Evolutionary conservation across 495 filamentous ascomycete genomes (phyloP).

Genomic region (Penicillium ochrochloron): DNA sequence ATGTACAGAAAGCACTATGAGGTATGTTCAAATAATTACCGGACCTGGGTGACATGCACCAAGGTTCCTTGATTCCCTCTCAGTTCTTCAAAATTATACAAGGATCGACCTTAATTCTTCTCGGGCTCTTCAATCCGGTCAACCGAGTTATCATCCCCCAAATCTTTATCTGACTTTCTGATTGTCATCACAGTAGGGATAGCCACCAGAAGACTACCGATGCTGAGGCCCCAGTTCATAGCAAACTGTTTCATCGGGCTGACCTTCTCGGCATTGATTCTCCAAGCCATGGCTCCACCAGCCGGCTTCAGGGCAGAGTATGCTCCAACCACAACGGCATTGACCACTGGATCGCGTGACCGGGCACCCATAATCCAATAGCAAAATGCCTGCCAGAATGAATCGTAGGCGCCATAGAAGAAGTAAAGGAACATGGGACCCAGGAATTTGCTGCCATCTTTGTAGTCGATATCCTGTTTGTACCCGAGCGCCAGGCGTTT

Average conservation of each 20-base stretch:
- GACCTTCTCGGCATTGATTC: slow-evolving; percentile 66
- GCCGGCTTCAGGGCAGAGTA: slow-evolving; percentile 91
- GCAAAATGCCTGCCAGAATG: slow-evolving; percentile 71
- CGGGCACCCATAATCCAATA: slow-evolving; percentile 89
- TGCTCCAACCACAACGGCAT: slow-evolving; percentile 89
- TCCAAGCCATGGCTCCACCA: slow-evolving; percentile 80
- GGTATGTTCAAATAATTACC: not conserved
- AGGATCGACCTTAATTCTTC: not conserved
- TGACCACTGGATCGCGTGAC: slow-evolving; percentile 81
- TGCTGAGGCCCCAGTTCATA: slow-evolving; percentile 69
- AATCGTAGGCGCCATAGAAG: slow-evolving; percentile 58
- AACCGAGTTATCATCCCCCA: not conserved
- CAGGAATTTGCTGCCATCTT: slow-evolving; percentile 35
- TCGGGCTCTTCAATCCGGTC: not conserved
- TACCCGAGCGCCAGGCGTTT: slow-evolving; percentile 33
- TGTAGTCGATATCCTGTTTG: slow-evolving; percentile 49
- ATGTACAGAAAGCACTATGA: not conserved
- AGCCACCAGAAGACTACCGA: slow-evolving; percentile 67
- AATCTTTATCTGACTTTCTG: not conserved
- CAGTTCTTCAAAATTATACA: not conserved
- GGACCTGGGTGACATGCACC: not conserved
- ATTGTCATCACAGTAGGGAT: slow-evolving; percentile 62
- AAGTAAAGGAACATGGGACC: slow-evolving; percentile 60
- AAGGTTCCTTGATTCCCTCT: not conserved
- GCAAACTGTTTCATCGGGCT: slow-evolving; percentile 61